Evolutionary conservation across 805 yeast genomes (phyloP).

Genomic region (Schizosaccharomyces osmophilus): DNA sequence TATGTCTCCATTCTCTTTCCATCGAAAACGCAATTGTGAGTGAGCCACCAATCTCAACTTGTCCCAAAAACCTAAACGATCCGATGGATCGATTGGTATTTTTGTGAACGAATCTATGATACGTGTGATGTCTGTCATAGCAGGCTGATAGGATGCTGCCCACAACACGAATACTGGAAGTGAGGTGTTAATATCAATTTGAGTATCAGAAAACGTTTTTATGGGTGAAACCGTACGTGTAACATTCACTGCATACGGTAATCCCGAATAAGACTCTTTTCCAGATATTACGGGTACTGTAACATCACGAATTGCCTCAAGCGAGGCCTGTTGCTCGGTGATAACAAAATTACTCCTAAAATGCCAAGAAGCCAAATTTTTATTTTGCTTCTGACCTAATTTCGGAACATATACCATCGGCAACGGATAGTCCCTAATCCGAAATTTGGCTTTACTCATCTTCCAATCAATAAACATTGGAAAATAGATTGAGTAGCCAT

Average conservation of each 20-base stretch:
- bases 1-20: conserved; percentile 14
- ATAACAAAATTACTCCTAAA: conserved; percentile 42
- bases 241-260: conserved; percentile 30
- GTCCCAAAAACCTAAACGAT: conserved; percentile 81
- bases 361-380: conserved; percentile 11
- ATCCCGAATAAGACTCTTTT: conserved; percentile 6
- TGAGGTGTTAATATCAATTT: conserved; percentile 28
- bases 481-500: conserved; percentile 38
- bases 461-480: conserved; percentile 37
- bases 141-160: conserved; percentile 70
- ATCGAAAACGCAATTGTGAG: conserved; percentile 33
- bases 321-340: conserved; percentile 35
- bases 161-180: conserved; percentile 46
- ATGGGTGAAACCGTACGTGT: conserved; percentile 57
- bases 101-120: conserved; percentile 66
- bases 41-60: conserved; percentile 55
- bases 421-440: conserved; percentile 63
- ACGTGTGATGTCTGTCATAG: conserved; percentile 53
- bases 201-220: conserved; percentile 41
- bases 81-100: conserved; percentile 72
- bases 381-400: conserved; percentile 8
- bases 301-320: conserved; percentile 31
- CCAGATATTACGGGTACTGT: conserved; percentile 35
- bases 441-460: conserved; percentile 39
- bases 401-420: conserved; percentile 58